These are phyloP conservation scores for Alternaria angustiovoidea DNA, from an alignment of 2,329 filamentous ascomycete species.

Conservation along the genomic window DNA sequence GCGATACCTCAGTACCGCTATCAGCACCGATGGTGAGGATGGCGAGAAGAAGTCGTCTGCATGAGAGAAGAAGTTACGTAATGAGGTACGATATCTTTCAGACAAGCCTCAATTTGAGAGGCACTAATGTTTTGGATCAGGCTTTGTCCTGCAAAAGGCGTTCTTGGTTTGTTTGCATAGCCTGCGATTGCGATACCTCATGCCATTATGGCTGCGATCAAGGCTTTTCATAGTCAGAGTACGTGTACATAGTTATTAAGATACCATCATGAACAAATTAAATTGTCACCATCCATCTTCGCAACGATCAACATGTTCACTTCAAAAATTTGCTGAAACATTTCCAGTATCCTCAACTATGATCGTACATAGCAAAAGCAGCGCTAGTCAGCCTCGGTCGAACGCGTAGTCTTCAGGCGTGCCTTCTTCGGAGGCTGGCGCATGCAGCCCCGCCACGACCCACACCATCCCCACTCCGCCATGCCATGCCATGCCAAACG, in stretches of 20 bases:
- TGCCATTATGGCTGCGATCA: constrained; percentile 21
- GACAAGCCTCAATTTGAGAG: background rate
- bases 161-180: constrained; percentile 26
- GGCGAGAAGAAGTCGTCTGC: constrained; percentile 37
- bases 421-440: background rate
- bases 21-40: constrained; percentile 39
- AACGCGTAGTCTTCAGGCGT: background rate
- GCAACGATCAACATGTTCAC: background rate
- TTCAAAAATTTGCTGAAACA: background rate
- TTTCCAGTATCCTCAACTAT: background rate
- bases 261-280: constrained; percentile 5
- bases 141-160: constrained; percentile 14
- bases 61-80: background rate
- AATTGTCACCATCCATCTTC: background rate
- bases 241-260: constrained; percentile 19
- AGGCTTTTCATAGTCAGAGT: constrained; percentile 19
- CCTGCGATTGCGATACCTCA: constrained; percentile 35
- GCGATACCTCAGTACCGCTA: constrained; percentile 43
- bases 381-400: background rate
- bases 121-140: constrained; percentile 5
- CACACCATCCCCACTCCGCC: constrained; percentile 1
- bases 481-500: constrained; percentile 26
- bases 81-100: background rate
- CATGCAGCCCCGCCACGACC: background rate
- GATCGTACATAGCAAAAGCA: background rate